Base-by-base conservation (phyloP, 345 rosid species). In the Pelargonium nanum region DNA sequence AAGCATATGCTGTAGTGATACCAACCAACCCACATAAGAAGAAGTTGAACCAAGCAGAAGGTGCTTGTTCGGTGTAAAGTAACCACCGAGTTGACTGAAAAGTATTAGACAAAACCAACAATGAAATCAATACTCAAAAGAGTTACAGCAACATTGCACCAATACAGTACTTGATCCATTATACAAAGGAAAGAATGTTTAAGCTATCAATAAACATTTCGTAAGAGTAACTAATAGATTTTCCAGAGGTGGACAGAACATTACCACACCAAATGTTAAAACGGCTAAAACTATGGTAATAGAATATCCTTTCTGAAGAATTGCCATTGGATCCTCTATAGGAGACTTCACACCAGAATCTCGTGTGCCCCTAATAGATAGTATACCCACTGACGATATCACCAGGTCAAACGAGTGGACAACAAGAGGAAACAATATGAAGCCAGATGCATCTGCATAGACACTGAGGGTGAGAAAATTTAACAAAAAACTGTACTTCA, bases 221-320 rank as follows among this genome's bases (percentile, higher is more conserved):
- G 22, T 16, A 65, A 30, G 28, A 19, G 28, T 50, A 0, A 25
- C 23, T 4, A 0, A 22, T 25, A 44, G 61, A 0, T 4, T 21
- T 57, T 59, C 55, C 61, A 56, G 30, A 22, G 53, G 59, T 59
- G 55, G 55, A 70, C 63, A 69, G 67, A 59, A 57, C 32, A 77
- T 84, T 89, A 93, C 97, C 90, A 66, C 89, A 58, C 81, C 79
- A 76, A 93, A 93, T 56, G 99, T 74, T 65, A 93, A 44, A 59
- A 93, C 96, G 19, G 99, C 96, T 76, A 93, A 78, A 70, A 86
- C 75, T 77, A 93, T 75, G 21, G 96, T 77, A 59, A 93, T 56
- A 32, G 95, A 93, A 68, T 93, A 93, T 82, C 99, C 99, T 86
- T 81, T 93, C 85, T 93, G 92, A 72, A 93, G 96, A 72, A 88